phyloP scores from a whole-genome alignment of 495 filamentous ascomycete species.

The Penicillium paxilli region DNA sequence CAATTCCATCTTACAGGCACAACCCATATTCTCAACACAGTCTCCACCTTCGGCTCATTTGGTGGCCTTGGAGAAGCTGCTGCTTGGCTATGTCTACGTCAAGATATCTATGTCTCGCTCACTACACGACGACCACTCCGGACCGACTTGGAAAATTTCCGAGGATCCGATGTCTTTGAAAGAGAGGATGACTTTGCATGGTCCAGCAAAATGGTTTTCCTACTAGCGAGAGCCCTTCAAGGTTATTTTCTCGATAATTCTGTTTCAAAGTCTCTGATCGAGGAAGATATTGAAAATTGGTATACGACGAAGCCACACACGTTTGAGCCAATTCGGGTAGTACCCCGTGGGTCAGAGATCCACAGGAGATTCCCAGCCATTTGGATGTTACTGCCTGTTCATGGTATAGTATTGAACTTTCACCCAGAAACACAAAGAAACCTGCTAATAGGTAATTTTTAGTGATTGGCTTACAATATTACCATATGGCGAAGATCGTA shows the following conservation, averaged over 20 bases:
- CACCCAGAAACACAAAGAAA: no score
- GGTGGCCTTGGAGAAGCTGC: slow-evolving; percentile 32
- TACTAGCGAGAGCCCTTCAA: slow-evolving; percentile 26
- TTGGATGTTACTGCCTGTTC: slow-evolving; percentile 33
- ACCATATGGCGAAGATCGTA: slow-evolving; percentile 33
- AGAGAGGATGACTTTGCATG: slow-evolving; percentile 32
- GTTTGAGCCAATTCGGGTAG: slow-evolving; percentile 22
- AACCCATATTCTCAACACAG: slow-evolving; percentile 29
- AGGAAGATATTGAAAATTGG: slow-evolving; percentile 24
- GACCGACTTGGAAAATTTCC: slow-evolving; percentile 26
- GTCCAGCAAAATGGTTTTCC: slow-evolving; percentile 30
- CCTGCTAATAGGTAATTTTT: no score
- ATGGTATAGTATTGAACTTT: slow-evolving; percentile 23
- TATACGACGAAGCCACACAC: slow-evolving; percentile 24
- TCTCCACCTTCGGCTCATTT: slow-evolving; percentile 27
- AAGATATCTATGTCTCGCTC: slow-evolving; percentile 31
- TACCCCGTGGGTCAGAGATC: slow-evolving; percentile 7
- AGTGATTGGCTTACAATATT: slow-evolving; percentile 35
- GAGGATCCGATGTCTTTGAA: slow-evolving; percentile 23
- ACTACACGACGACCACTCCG: slow-evolving; percentile 26
- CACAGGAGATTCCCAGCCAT: slow-evolving; percentile 20
- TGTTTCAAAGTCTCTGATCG: not conserved
- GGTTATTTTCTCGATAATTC: slow-evolving; percentile 15
- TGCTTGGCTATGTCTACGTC: slow-evolving; percentile 33
- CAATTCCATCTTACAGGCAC: slow-evolving; percentile 32